These are phyloP conservation scores for Botryococcus braunii DNA, from an alignment of 163 green algal species.

Conservation along the genomic window DNA sequence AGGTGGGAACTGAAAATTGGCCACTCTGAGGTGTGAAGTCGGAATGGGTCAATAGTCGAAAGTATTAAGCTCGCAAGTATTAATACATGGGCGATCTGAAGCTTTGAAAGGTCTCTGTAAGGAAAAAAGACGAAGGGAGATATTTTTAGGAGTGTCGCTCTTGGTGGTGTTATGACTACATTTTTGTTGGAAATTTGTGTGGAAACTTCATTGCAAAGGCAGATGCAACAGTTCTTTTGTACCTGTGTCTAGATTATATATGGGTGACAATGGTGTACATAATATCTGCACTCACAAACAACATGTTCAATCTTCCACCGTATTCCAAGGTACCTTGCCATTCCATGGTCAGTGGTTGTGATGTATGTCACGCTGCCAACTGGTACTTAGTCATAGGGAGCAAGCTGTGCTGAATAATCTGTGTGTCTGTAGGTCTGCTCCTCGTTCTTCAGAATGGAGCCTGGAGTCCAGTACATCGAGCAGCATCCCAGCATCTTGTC, in stretches of 20 bases:
- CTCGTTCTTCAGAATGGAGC: background rate
- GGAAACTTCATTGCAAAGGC: background rate
- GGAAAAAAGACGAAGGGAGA: background rate
- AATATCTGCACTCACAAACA: background rate
- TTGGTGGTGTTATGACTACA: background rate
- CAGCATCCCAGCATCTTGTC: background rate
- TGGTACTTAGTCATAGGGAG: background rate
- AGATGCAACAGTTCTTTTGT: background rate
- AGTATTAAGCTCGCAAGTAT: background rate
- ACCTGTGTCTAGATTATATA: background rate
- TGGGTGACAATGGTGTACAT: background rate
- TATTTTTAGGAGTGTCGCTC: background rate
- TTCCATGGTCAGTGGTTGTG: background rate
- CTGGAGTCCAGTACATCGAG: background rate
- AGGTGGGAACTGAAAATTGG: background rate
- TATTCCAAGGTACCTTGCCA: background rate
- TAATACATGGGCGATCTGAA: background rate
- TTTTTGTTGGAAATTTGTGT: conserved; percentile 15
- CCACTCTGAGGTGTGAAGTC: background rate
- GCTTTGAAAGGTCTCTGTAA: background rate
- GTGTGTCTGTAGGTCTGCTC: too few relatives aligned
- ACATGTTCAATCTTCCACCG: background rate
- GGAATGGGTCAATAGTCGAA: background rate
- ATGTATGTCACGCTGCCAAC: background rate
- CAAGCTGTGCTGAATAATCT: background rate